Base-by-base conservation (phyloP, 75 land plant species). In the Pinus albicaulis region DNA sequence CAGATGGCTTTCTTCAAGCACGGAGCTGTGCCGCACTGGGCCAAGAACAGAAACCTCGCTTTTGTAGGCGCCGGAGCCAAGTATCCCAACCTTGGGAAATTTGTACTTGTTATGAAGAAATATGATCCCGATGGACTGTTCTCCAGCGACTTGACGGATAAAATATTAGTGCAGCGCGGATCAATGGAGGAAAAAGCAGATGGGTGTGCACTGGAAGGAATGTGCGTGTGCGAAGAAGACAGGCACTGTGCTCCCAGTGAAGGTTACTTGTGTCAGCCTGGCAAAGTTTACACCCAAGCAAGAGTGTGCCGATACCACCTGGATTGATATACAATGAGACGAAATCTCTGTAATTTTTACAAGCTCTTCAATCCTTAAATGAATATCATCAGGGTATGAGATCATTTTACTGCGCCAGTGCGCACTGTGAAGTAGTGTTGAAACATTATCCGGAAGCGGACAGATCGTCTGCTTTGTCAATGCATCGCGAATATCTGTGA, bases 181-280 rank as follows among this genome's bases (percentile, higher is more conserved):
- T 72, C 73, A 4, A 28, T 76, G 28, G 77, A 24, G 2, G 56
- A 85, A 53, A 24, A 7, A 5, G 77, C 59, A 58, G 85, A 78
- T 1, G 89, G 88, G 0, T 94, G 98, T 79, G 98, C 98, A 3
- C 61, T 92, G 20, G 98, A 95, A 64, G 98, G 98, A 8, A 59
- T 88, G 31, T 95, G 98, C 48, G 0, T 41, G 3, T 80, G 82
- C 68, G 13, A 15, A 3, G 73, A 76, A 24, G 82, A 80, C 56
- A 20, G 22, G 5, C 82, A 80, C 53, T 70, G 73, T 57, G 25
- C 58, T 76, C 79, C 73, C 13, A 73, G 11, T 17, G 57, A 76
- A 15, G 79, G 80, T 3, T 80, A 77, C 52, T 57, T 80, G 19
- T 80, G 79, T 61, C 41, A 44, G 41, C 55, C 82, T 0, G 79